Evolutionary conservation across 257 asterid species (phyloP), one percentile per base, ranked within the genome.

Genomic region (Ocimum tenuiflorum): DNA sequence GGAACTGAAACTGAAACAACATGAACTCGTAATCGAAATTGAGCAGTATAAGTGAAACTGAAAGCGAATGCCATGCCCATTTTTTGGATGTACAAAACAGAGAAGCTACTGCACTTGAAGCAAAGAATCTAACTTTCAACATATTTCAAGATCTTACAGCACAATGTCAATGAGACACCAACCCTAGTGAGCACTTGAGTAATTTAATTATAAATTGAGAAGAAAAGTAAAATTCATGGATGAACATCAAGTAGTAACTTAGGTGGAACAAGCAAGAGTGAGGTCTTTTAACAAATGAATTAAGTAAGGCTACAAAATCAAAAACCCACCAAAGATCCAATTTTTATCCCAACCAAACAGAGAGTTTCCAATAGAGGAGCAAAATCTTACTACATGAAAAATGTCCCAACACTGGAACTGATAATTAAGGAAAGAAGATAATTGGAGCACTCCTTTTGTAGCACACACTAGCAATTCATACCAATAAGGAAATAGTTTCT

Each of bases 141-240:
- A 66, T 47, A 69, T 59, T 58, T 72, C 66, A 76, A 71, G 81
- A 83, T 73, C 79, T 66, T 70, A 76, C 66, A 69, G 55, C 49
- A 65, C 60, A 70, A 63, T 67, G 75, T 74, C 66, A 75, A 63
- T 68, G 20, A 75, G 20, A 63, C 56, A 52, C 22, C 64, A 81
- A 75, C 78, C 80, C 69, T 43, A 79, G 11, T 10, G 45, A 39
- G 45, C n/a, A 3, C 12, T 10, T 39, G 45, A 0, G 2, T 13
- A 9, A 39, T 2, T 31, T 2, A 8, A 2, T 10, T 38, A 8
- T 8, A 8, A 8, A 38, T 10, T 38, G 45, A 38, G 13, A 38
- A 6, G 45, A 38, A 9, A 38, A 38, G 13, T 1, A 8, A 9
- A 38, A 8, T 8, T 11, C 45, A 38, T 9, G 10, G 13, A 38